Evolutionary conservation across 805 yeast genomes (phyloP).

Genomic region (Priceomyces fermenticarens): DNA sequence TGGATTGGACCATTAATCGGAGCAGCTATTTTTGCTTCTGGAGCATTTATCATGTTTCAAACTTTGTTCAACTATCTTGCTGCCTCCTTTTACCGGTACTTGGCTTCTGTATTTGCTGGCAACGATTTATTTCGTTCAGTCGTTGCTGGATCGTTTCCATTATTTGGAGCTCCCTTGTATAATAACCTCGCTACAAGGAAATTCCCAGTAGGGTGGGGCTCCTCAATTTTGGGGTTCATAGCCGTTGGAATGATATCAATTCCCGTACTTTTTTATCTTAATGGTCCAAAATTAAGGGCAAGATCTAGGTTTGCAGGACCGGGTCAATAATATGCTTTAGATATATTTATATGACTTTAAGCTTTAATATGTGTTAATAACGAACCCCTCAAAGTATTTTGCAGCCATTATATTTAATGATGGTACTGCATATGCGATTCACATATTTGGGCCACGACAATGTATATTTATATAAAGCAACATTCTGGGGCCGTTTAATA

Average conservation of each 20-base stretch:
- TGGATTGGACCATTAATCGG: conserved; percentile 53
- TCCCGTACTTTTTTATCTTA: conserved; percentile 44
- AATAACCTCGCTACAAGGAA: conserved; percentile 45
- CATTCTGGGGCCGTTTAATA: no score
- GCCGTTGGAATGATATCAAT: conserved; percentile 41
- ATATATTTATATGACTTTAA: no score
- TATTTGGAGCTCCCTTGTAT: conserved; percentile 59
- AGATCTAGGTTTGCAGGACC: conserved; percentile 33
- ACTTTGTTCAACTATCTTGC: conserved; percentile 49
- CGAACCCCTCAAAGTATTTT: no score
- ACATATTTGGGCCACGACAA: no score
- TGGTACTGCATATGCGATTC: no score
- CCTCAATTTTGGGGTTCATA: conserved; percentile 47
- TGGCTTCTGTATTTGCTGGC: conserved; percentile 59
- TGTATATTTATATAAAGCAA: no score
- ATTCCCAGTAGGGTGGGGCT: conserved; percentile 62
- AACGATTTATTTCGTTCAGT: conserved; percentile 49
- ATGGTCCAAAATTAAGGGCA: conserved; percentile 45
- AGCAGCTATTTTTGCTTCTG: conserved; percentile 34
- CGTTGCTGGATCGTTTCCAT: conserved; percentile 58
- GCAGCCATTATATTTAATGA: no score
- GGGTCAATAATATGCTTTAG: no score
- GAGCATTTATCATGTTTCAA: conserved; percentile 50
- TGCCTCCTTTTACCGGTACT: conserved; percentile 44
- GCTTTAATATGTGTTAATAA: no score